phyloP scores from a whole-genome alignment of 176 grass and related monocot genomes.

The Luzula sylvatica region DNA sequence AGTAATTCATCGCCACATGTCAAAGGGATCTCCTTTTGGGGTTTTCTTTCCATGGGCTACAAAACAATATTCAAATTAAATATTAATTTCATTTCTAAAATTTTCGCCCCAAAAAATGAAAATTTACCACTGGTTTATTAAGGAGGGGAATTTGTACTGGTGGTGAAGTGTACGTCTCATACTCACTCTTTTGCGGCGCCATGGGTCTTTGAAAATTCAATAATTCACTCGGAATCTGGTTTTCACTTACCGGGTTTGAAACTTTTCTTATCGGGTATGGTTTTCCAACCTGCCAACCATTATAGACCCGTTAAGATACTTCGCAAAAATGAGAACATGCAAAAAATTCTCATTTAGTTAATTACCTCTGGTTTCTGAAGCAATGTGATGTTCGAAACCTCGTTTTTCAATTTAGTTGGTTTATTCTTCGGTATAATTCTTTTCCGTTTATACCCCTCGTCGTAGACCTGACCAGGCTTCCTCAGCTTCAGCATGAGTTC shows the following conservation, averaged over 20 bases:
- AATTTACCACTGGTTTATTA: conserved; percentile 11
- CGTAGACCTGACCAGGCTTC: conserved; percentile 56
- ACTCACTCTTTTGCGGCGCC: conserved; percentile 11
- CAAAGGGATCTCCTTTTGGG: not conserved
- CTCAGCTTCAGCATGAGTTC: conserved; percentile 40
- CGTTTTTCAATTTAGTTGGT: conserved; percentile 52
- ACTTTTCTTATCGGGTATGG: not conserved
- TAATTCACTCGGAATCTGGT: not conserved
- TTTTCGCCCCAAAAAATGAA: not conserved
- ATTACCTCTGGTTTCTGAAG: conserved; percentile 62
- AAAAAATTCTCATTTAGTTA: no score
- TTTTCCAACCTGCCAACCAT: conserved; percentile 17
- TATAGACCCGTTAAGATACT: conserved; percentile 11
- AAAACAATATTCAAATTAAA: not conserved
- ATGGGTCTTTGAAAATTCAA: not conserved
- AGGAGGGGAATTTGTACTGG: conserved; percentile 8
- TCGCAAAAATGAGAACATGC: conserved; percentile 11
- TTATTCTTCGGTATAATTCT: conserved; percentile 42
- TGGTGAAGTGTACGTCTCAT: conserved; percentile 8
- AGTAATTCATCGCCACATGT: not conserved
- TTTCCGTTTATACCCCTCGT: conserved; percentile 47
- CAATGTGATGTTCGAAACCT: conserved; percentile 54
- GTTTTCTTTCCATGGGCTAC: conserved; percentile 11
- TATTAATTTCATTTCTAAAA: no score
- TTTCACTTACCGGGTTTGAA: not conserved